These are phyloP conservation scores for Fusarium sp. DNA, from an alignment of 2,329 filamentous ascomycete species.

Conservation along the genomic window DNA sequence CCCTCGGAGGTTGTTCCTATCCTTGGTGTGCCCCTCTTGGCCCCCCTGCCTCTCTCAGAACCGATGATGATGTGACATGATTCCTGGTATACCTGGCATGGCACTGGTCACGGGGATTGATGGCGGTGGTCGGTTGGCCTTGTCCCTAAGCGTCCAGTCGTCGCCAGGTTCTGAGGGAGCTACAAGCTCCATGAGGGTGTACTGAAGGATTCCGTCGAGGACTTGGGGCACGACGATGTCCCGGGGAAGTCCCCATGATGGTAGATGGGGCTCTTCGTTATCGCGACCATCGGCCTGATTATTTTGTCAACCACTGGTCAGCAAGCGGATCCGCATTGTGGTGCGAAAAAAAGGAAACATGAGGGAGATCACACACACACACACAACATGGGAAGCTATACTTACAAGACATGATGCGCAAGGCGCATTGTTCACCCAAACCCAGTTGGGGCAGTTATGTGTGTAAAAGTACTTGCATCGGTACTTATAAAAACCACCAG, in stretches of 20 bases:
- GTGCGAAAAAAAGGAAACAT: background rate
- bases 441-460: slow-evolving; percentile 66
- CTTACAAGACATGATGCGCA: slow-evolving; percentile 65
- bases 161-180: slow-evolving; percentile 52
- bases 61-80: slow-evolving; percentile 43
- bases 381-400: slow-evolving; percentile 9
- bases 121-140: slow-evolving; percentile 44
- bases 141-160: slow-evolving; percentile 55
- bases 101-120: slow-evolving; percentile 47
- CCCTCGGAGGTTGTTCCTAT: slow-evolving; percentile 16
- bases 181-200: slow-evolving; percentile 61
- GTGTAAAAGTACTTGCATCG: slow-evolving; percentile 67
- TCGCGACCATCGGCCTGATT: slow-evolving; percentile 64
- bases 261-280: slow-evolving; percentile 48
- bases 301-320: slow-evolving; percentile 24
- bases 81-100: slow-evolving; percentile 44
- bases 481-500: slow-evolving; percentile 64
- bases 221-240: slow-evolving; percentile 61
- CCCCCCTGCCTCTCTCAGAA: slow-evolving; percentile 38
- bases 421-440: slow-evolving; percentile 63
- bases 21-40: slow-evolving; percentile 17
- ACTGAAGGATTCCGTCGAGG: slow-evolving; percentile 60
- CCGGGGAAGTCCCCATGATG: slow-evolving; percentile 48
- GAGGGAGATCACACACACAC: too few species aligned
- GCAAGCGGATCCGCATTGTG: slow-evolving; percentile 2